Evolutionary conservation across 139 green algal species (phyloP).

Genomic region (Chlamydomonas incerta): DNA sequence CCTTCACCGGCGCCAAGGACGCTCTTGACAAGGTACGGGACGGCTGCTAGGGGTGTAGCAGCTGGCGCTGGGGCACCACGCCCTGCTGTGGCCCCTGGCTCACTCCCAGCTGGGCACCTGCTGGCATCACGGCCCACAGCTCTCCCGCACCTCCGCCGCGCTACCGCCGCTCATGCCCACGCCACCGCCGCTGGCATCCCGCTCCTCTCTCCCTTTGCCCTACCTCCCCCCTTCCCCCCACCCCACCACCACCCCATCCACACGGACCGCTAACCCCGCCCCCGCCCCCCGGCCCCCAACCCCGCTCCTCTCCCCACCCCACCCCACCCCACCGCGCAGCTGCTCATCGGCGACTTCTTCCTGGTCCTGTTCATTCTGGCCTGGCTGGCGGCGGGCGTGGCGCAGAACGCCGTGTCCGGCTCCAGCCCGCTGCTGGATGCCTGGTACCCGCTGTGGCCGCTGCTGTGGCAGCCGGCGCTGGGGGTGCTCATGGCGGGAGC

Average conservation of each 20-base stretch:
- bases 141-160: too few species aligned
- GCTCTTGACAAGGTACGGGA: constrained; percentile 20
- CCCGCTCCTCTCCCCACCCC: constrained; percentile 25
- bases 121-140: too few species aligned
- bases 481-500: constrained; percentile 89
- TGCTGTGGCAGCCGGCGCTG: constrained; percentile 88
- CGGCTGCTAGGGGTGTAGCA: too few species aligned
- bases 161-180: too few species aligned
- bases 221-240: too few species aligned
- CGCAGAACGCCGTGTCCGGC: constrained; percentile 1
- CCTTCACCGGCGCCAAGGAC: constrained; percentile 16
- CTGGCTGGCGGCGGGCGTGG: constrained; percentile 78
- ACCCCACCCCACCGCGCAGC: constrained; percentile 68
- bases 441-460: constrained; percentile 84
- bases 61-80: too few species aligned
- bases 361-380: constrained; percentile 78
- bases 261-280: not conserved
- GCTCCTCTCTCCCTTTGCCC: too few species aligned
- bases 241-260: too few species aligned
- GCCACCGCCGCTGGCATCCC: too few species aligned
- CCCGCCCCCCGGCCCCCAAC: too few species aligned
- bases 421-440: constrained; percentile 68
- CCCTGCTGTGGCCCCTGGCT: too few species aligned
- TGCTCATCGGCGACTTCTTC: constrained; percentile 94
- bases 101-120: too few species aligned